Base-by-base conservation (phyloP, 768 basidiomycete genomes). In the Kwoniella botswanensis region DNA sequence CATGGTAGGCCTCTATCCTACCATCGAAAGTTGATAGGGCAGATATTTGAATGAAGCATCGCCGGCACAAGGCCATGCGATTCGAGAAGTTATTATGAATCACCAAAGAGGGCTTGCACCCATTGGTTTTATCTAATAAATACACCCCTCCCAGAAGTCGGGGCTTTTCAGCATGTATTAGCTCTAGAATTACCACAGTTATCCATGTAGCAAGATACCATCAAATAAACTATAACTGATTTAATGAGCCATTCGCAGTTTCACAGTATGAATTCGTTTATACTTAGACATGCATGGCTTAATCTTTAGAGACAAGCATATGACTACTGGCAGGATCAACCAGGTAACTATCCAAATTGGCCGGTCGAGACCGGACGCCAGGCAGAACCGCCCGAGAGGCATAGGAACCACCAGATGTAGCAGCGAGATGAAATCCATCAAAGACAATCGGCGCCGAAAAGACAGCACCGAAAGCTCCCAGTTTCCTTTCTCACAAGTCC, bases 251-350 rank as follows among this genome's bases (percentile, higher is more conserved):
- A 88, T 90, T 90, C 87, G 88, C 89, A 88, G 89, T 90, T 89
- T 89, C 89, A 89, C 89, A 86, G 88, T 89, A 88, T 85, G 88
- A 88, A 86, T 76, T 88, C 85, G 87, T 88, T 88, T 89, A 88
- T 88, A 89, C 89, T 90, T 89, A 87, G 89, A 89, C 89, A 89
- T 90, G 89, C 89, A 89, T 90, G 89, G 88, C 89, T 90, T 89
- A 89, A 89, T 90, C 89, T 89, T 89, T 89, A n/a, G 88, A 89
- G 89, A 89, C 89, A 90, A 89, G 89, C 89, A 90, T 90, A 89
- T 89, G 88, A 89, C 88, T 89, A 90, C 88, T 90, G 88, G 89
- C 89, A 90, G 89, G 88, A 90, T 90, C 89, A 90, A 90, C 89
- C 89, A 89, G 89, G 88, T 90, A 89, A 89, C 89, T 89, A 89